These are phyloP conservation scores for Aspergillus asperescens DNA, from an alignment of 495 filamentous ascomycete genomes.

Conservation along the genomic window DNA sequence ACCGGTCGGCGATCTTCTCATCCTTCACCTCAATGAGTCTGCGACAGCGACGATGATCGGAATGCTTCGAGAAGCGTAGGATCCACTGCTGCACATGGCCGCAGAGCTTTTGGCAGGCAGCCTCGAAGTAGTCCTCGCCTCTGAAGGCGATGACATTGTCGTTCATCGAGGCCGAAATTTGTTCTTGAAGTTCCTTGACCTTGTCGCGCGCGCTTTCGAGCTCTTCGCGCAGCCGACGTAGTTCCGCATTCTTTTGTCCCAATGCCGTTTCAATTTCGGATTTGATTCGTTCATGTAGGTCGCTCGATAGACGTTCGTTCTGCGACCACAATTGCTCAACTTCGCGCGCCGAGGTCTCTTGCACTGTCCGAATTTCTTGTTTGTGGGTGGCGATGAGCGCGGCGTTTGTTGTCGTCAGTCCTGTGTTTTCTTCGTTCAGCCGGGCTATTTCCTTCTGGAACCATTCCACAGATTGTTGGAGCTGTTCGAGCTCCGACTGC, in stretches of 20 bases:
- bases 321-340: slow-evolving; percentile 57
- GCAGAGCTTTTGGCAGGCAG: slow-evolving; percentile 88
- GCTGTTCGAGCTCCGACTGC: slow-evolving; percentile 74
- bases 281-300: slow-evolving; percentile 60
- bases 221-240: slow-evolving; percentile 69
- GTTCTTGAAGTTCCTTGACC: slow-evolving; percentile 73
- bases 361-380: slow-evolving; percentile 54
- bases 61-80: slow-evolving; percentile 91
- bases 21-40: slow-evolving; percentile 74
- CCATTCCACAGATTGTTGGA: slow-evolving; percentile 69
- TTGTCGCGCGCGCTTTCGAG: slow-evolving; percentile 71
- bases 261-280: slow-evolving; percentile 56
- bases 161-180: slow-evolving; percentile 66
- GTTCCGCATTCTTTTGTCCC: slow-evolving; percentile 70
- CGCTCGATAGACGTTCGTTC: slow-evolving; percentile 52
- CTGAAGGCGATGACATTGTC: slow-evolving; percentile 71
- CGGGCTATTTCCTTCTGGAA: slow-evolving; percentile 72
- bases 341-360: slow-evolving; percentile 51
- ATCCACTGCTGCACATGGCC: slow-evolving; percentile 95
- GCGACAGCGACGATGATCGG: slow-evolving; percentile 78
- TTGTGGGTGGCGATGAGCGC: slow-evolving; percentile 60
- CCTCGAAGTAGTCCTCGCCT: slow-evolving; percentile 92
- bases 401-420: slow-evolving; percentile 63
- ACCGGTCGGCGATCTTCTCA: slow-evolving; percentile 82
- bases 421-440: slow-evolving; percentile 68